Percentiles rank a stretch among this genome's conserved stretches.
These are phyloP conservation scores for Penicillium egyptiacum DNA, from an alignment of 495 filamentous ascomycete species.

Conservation along the genomic window DNA sequence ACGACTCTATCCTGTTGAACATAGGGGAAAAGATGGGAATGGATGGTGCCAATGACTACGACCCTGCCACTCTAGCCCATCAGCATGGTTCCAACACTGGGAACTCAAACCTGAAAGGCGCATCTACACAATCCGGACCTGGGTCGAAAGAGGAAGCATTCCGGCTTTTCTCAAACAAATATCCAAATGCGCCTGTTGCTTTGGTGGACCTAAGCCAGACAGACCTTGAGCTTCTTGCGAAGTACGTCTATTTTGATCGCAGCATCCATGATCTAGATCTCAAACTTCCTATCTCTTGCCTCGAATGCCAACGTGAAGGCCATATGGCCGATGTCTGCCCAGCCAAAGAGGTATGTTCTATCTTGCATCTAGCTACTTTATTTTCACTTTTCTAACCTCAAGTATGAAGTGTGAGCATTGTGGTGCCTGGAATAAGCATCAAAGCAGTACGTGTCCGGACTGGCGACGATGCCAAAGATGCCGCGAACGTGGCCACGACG, in stretches of 20 bases:
- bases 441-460: constrained; percentile 39
- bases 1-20: constrained; percentile 47
- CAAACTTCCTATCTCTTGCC: constrained; percentile 60
- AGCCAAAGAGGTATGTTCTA: constrained; percentile 39
- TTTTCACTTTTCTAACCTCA: constrained; percentile 10
- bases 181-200: constrained; percentile 35
- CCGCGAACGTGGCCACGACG: constrained; percentile 47
- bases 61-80: constrained; percentile 24
- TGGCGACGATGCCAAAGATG: constrained; percentile 48
- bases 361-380: not conserved
- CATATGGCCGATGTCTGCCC: constrained; percentile 49
- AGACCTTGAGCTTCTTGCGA: constrained; percentile 45
- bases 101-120: not conserved
- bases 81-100: constrained; percentile 8
- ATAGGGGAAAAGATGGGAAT: constrained; percentile 29
- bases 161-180: constrained; percentile 35
- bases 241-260: constrained; percentile 54
- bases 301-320: constrained; percentile 46
- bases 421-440: constrained; percentile 40
- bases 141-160: constrained; percentile 43
- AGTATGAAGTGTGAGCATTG: constrained; percentile 42
- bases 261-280: constrained; percentile 62
- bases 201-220: constrained; percentile 45
- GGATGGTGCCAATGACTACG: constrained; percentile 27
- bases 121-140: not conserved